Conservation (phyloP, 2,329 filamentous ascomycete genomes). For the Didymella segeticola region DNA sequence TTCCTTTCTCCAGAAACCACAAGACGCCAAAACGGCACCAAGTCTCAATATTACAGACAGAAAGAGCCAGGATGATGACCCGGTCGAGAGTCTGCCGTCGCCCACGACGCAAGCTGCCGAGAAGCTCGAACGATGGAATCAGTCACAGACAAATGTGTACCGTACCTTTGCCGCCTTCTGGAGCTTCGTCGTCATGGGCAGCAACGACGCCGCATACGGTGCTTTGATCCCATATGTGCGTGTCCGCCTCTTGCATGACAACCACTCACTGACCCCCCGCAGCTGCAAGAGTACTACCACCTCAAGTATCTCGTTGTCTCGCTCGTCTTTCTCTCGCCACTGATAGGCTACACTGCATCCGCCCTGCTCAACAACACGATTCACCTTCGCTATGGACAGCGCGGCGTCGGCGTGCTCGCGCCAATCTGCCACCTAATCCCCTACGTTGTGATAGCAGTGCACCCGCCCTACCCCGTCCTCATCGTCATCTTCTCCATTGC, state of each 20-base stretch:
- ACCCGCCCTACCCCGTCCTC: constrained; percentile 73
- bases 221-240: constrained; percentile 59
- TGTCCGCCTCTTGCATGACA: neutral
- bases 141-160: constrained; percentile 64
- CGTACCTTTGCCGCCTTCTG: constrained; percentile 66
- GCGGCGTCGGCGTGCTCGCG: constrained; percentile 72
- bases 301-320: constrained; percentile 69
- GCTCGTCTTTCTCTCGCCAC: constrained; percentile 70
- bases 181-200: constrained; percentile 69
- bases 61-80: constrained; percentile 27
- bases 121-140: constrained; percentile 67
- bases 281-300: constrained; percentile 68
- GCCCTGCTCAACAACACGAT: constrained; percentile 70
- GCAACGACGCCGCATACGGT: constrained; percentile 72
- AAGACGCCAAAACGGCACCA: constrained; percentile 26
- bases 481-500: constrained; percentile 70
- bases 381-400: constrained; percentile 70
- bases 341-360: constrained; percentile 69
- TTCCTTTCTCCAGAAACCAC: constrained; percentile 25
- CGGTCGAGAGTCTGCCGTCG: constrained; percentile 53
- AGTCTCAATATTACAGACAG: constrained; percentile 28
- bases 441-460: constrained; percentile 69
- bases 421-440: constrained; percentile 68
- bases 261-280: neutral
- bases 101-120: constrained; percentile 52